Percentiles rank a stretch among this genome's conserved stretches.
phyloP scores from a whole-genome alignment of 257 asterid species.

The Solanum commersonii region DNA sequence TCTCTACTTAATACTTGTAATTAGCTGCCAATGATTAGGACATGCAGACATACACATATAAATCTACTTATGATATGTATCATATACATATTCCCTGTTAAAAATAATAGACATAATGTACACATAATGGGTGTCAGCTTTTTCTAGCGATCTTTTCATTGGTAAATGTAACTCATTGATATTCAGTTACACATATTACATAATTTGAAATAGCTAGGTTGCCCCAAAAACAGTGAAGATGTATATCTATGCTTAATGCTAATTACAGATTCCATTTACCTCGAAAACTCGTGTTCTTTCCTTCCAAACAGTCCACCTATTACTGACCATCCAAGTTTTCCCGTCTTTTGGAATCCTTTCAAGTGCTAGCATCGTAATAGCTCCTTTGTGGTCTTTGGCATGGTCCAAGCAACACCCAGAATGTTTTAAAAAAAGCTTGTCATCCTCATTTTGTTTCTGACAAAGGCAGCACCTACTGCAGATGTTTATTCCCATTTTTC shows the following conservation, averaged over 20 bases:
- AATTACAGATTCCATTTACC: background rate
- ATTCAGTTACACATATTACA: background rate
- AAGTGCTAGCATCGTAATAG: background rate
- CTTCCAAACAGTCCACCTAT: background rate
- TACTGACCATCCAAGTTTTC: background rate
- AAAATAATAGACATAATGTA: background rate
- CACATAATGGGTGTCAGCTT: background rate
- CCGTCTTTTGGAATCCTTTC: background rate
- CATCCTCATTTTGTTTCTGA: background rate
- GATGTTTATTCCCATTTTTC: background rate
- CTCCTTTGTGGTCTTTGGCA: background rate
- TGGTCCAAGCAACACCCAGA: background rate
- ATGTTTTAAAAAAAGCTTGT: background rate
- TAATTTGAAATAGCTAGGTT: background rate
- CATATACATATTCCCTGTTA: background rate
- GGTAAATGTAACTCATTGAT: background rate
- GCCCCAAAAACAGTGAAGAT: background rate
- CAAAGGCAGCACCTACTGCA: background rate
- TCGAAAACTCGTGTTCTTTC: background rate
- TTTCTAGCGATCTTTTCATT: background rate
- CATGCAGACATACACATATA: background rate
- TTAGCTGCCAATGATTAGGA: background rate
- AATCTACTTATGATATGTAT: background rate
- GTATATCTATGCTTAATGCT: background rate
- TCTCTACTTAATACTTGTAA: background rate